Evolutionary conservation across 805 yeast species (phyloP).

Genomic region (Dipodascus albidus): DNA sequence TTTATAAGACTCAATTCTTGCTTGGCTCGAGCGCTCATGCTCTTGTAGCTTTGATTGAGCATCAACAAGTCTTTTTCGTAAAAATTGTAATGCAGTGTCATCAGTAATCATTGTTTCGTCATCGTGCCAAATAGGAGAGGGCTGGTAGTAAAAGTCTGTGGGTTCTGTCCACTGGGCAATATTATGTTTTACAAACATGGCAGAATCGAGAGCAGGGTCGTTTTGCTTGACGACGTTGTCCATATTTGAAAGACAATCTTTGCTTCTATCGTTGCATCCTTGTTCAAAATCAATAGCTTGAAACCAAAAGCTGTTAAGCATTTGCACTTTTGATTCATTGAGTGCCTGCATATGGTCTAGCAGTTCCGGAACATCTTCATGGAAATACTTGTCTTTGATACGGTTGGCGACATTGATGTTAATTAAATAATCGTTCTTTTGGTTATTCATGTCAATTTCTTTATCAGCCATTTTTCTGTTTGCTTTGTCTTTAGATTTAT

Average conservation of each 20-base stretch:
- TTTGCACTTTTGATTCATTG: conserved; percentile 64
- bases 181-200: conserved; percentile 91
- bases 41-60: conserved; percentile 21
- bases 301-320: conserved; percentile 57
- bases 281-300: conserved; percentile 54
- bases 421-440: conserved; percentile 76
- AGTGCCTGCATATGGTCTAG: conserved; percentile 75
- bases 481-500: conserved; percentile 27
- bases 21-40: conserved; percentile 8
- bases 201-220: conserved; percentile 61
- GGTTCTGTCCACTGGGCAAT: conserved; percentile 71
- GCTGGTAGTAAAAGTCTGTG: conserved; percentile 69
- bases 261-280: conserved; percentile 34
- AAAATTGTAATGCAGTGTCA: conserved; percentile 27
- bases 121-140: conserved; percentile 94
- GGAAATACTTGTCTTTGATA: conserved; percentile 81
- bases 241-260: conserved; percentile 35
- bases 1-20: conserved; percentile 12
- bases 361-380: conserved; percentile 86
- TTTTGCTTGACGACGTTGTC: conserved; percentile 56
- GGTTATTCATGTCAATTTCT: conserved; percentile 71
- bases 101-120: conserved; percentile 60
- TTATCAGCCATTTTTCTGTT: conserved; percentile 42
- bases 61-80: conserved; percentile 27
- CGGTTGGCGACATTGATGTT: conserved; percentile 79